phyloP scores from a whole-genome alignment of 495 filamentous ascomycete genomes.

The Lasiosphaeria miniovina region DNA sequence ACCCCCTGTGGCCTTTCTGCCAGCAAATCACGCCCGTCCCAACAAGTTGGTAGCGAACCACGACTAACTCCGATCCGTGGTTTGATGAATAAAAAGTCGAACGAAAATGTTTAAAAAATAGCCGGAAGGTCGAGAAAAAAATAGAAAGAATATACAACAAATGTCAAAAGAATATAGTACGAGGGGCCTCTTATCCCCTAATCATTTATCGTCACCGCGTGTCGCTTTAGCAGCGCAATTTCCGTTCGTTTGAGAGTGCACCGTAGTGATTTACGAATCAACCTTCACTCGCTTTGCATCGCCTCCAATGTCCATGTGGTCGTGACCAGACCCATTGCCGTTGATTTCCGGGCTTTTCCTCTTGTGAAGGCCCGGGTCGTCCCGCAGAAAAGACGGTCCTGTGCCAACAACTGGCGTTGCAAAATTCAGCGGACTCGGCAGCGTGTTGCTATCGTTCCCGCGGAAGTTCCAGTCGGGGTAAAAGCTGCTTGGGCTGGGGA shows the following conservation, averaged over 20 bases:
- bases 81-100: no score
- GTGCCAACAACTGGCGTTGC: slow-evolving; percentile 76
- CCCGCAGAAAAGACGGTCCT: slow-evolving; percentile 65
- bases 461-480: slow-evolving; percentile 84
- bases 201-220: no score
- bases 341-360: slow-evolving; percentile 48
- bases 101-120: background rate
- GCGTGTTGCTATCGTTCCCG: slow-evolving; percentile 69
- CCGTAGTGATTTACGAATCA: slow-evolving; percentile 20
- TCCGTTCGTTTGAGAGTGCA: no score
- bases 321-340: slow-evolving; percentile 31
- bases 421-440: slow-evolving; percentile 89
- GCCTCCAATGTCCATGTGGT: slow-evolving; percentile 31
- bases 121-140: background rate
- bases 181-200: background rate
- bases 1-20: background rate
- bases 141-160: slow-evolving; percentile 2
- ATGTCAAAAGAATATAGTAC: background rate
- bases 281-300: slow-evolving; percentile 47
- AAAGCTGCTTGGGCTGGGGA: slow-evolving; percentile 86
- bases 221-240: no score
- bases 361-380: slow-evolving; percentile 42
- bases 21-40: background rate
- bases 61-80: no score
- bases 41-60: background rate